A percentile compares a stretch with the other conserved stretches of the same genome.
phyloP scores from a whole-genome alignment of 768 basidiomycete genomes.

The Suillus cothurnatus region DNA sequence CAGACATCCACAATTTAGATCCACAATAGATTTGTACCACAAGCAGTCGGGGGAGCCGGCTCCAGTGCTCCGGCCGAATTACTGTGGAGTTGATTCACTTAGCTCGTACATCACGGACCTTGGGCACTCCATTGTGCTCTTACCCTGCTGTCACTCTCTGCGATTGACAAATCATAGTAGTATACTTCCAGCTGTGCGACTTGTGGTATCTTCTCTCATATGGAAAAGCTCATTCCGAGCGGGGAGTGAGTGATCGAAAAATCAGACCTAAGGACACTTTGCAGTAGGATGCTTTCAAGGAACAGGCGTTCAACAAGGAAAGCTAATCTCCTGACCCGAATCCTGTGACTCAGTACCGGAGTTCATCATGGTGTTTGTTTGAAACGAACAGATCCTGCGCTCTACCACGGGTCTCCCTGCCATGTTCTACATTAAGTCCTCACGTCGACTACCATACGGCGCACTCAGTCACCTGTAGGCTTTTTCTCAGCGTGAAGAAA shows the following conservation, averaged over 20 bases:
- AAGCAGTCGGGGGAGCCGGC: neutral
- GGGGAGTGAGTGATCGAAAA: neutral
- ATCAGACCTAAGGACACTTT: neutral
- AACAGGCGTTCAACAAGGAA: neutral
- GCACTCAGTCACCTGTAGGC: neutral
- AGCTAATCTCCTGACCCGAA: neutral
- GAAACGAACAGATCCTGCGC: neutral
- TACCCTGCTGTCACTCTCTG: neutral
- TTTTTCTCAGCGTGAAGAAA: neutral
- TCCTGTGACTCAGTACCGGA: neutral
- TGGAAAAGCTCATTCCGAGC: neutral
- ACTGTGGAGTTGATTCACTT: neutral
- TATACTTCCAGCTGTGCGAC: neutral
- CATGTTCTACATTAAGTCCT: neutral
- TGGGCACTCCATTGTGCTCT: neutral
- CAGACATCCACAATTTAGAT: neutral
- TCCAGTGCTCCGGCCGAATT: neutral
- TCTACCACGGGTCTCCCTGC: neutral
- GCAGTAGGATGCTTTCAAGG: neutral
- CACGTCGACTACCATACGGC: neutral
- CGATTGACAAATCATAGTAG: neutral
- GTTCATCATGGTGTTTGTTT: neutral
- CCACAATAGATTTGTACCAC: neutral
- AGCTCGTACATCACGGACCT: neutral
- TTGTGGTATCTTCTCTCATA: neutral